Evolutionary conservation across 805 yeast genomes (phyloP), one percentile per base, ranked within the genome.

Genomic region (Cyberlindnera sargentensis): DNA sequence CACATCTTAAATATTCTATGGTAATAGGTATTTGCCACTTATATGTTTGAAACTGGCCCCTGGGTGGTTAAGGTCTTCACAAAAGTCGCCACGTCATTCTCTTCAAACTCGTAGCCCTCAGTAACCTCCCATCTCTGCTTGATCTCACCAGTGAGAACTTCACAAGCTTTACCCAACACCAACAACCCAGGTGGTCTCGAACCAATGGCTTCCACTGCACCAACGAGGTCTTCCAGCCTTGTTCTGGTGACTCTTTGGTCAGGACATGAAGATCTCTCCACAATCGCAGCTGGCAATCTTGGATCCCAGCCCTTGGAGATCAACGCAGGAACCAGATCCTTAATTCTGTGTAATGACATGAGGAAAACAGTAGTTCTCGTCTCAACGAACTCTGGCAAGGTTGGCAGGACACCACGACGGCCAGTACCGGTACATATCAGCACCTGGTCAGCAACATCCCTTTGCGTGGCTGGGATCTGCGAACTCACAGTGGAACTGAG

Each of bases 371-470:
- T 83, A 0, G 98, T 91, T 52, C 97, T 70, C 4, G 83, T 66
- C 37, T 66, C 59, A 6, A 79, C 84, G 63, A 73, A 90, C 39
- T 77, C 83, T 1, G 98, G 97, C 11, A 86, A 65, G 39, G 70
- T 70, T 2, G 96, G 96, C 39, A 86, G 61, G 4, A 80, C 81
- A 5, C 97, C 98, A 31, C 82, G 78, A 43, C 93, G 78, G 1
- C 96, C 97, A 0, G 96, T 89, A 3, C 98, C 98, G 0, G 98
- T 91, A 63, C 96, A 88, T 25, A 91, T 80, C 43, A 91, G 72
- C 4, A 91, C 88, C 65, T 91, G 97, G 62, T 90, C 97, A 3
- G 95, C 85, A 2, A 86, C 87, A 35, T 84, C 93, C 48, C 98
- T 70, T 57, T 90, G 96, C 0, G 98, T 91, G 5, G 95, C 89